A percentile compares a stretch with the other conserved stretches of the same genome.
These are phyloP conservation scores for Byssoonygena ceratinophila DNA, from an alignment of 2,329 filamentous ascomycete genomes.

Conservation along the genomic window DNA sequence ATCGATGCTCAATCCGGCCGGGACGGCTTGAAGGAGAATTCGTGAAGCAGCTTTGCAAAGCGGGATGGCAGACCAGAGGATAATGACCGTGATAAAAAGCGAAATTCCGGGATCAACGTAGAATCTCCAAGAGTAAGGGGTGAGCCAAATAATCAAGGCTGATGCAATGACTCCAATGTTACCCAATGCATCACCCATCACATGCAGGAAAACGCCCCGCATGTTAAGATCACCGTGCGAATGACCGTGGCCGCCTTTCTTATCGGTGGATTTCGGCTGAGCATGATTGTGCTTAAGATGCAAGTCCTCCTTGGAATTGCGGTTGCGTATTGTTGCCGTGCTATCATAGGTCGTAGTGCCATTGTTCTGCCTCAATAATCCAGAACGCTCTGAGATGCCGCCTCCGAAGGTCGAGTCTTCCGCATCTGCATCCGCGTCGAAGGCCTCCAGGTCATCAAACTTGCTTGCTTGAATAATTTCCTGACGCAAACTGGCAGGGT, in stretches of 20 bases:
- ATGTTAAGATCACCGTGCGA: constrained; percentile 69
- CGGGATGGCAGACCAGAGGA: constrained; percentile 44
- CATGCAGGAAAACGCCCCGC: constrained; percentile 60
- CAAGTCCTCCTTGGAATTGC: constrained; percentile 24
- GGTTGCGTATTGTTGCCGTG: constrained; percentile 23
- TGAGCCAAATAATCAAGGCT: constrained; percentile 83
- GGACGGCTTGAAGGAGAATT: constrained; percentile 88
- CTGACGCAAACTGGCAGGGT: constrained; percentile 81
- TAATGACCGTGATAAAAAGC: constrained; percentile 77
- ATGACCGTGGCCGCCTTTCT: constrained; percentile 43
- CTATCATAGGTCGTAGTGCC: constrained; percentile 24
- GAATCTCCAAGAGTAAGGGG: constrained; percentile 65
- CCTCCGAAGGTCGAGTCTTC: constrained; percentile 47
- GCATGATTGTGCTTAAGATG: constrained; percentile 70
- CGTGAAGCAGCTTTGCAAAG: constrained; percentile 49
- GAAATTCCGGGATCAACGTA: constrained; percentile 91
- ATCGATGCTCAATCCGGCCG: constrained; percentile 73
- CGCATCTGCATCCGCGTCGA: not conserved
- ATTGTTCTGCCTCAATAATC: constrained; percentile 36
- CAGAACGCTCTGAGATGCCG: constrained; percentile 39
- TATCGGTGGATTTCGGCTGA: constrained; percentile 53
- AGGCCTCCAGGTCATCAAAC: constrained; percentile 42
- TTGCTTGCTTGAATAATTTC: constrained; percentile 81
- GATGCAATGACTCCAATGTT: constrained; percentile 46
- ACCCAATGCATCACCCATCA: constrained; percentile 41